Base-by-base conservation (phyloP, 768 basidiomycete genomes). In the Sporobolomyces roseus region DNA sequence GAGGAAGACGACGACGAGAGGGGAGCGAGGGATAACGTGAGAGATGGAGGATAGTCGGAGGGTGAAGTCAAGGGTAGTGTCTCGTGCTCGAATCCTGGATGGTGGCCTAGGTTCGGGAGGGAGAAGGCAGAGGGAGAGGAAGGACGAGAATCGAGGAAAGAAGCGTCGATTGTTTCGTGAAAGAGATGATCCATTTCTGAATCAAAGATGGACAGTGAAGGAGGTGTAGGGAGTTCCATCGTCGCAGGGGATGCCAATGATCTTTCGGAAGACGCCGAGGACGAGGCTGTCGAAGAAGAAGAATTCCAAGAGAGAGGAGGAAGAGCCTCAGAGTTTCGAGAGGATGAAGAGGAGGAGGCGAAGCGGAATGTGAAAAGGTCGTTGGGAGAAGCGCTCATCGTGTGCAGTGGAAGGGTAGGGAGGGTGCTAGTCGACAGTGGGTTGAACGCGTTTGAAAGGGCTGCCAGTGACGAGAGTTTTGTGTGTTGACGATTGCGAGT, bases 61-160 rank as follows among this genome's bases (percentile, higher is more conserved):
- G n/a, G n/a, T n/a, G n/a, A n/a, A n/a, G n/a, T n/a, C n/a, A n/a
- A n/a, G n/a, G n/a, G n/a, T n/a, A n/a, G n/a, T n/a, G n/a, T n/a
- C n/a, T n/a, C n/a, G n/a, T n/a, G n/a, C n/a, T n/a, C n/a, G n/a
- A n/a, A n/a, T n/a, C n/a, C n/a, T n/a, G n/a, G n/a, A n/a, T n/a
- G n/a, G n/a, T n/a, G n/a, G n/a, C n/a, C 56, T 27, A 58, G 56
- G n/a, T 45, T 19, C 3, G 38, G 38, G 38, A 58, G 41, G 7
- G 38, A 27, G 41, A 58, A 58, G 5, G 56, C 27, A n/a, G 38
- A 4, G 16, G 56, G 56, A 5, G 56, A 58, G 6, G 38, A 58
- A 27, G 56, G 56, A 41, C 56, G 58, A 27, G 58, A 60, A 32
- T 60, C 58, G 43, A 60, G 58, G 58, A 60, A 48, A 16, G 58